A percentile compares a stretch with the other conserved stretches of the same genome.
Evolutionary conservation across 495 filamentous ascomycete genomes (phyloP).

Genomic region (Aspergillus sclerotioniger): DNA sequence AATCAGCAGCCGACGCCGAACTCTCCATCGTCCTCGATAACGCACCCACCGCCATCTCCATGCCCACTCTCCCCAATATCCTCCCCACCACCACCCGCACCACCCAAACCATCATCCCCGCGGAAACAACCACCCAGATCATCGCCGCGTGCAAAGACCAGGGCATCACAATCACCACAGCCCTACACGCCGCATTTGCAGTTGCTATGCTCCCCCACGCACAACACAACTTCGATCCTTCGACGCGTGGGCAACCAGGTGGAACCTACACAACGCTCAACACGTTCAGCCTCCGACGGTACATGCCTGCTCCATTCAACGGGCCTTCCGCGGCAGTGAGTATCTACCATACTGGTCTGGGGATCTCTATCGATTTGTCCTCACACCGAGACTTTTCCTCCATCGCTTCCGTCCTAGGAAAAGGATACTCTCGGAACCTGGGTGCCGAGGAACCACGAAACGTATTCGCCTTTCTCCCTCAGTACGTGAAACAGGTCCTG

Average conservation of each 20-base stretch:
- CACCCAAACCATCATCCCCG: background rate
- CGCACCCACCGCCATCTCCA: background rate
- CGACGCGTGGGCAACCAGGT: background rate
- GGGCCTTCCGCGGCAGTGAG: constrained; percentile 1
- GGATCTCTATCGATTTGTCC: constrained; percentile 12
- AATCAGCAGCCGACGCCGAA: background rate
- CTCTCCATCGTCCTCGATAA: background rate
- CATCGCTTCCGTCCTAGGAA: background rate
- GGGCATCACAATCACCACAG: constrained; percentile 16
- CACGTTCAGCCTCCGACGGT: constrained; percentile 18
- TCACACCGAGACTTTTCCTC: constrained; percentile 10
- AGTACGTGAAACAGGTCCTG: background rate
- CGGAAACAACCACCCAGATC: constrained; percentile 1
- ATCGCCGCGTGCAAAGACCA: constrained; percentile 10
- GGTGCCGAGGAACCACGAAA: background rate
- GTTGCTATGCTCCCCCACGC: constrained; percentile 10
- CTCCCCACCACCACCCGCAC: background rate
- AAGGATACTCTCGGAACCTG: background rate
- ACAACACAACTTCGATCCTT: background rate
- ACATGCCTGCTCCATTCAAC: constrained; percentile 10
- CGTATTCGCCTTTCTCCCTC: background rate
- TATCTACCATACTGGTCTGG: constrained; percentile 21
- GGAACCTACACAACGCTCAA: constrained; percentile 17
- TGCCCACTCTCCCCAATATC: background rate
- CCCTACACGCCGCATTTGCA: constrained; percentile 22